Evolutionary conservation across 192 early-diverging fungal genomes (phyloP).

Genomic region (Backusella circina): DNA sequence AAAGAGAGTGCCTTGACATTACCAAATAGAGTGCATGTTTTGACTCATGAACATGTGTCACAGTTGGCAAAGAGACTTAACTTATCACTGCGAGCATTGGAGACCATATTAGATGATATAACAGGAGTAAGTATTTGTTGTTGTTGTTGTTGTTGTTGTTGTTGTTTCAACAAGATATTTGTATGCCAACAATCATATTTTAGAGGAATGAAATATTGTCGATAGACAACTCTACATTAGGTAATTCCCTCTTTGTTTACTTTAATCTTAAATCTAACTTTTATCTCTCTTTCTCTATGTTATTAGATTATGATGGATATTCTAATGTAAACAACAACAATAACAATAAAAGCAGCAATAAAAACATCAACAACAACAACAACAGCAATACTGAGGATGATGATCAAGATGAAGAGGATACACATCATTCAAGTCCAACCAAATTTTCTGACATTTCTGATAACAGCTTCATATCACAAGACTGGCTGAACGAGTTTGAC

Average conservation of each 20-base stretch:
- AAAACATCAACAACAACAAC: no score
- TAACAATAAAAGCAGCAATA: no score
- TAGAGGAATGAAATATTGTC: not conserved
- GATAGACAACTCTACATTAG: not conserved
- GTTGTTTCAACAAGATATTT: no score
- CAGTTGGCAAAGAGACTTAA: not conserved
- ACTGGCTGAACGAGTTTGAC: not conserved
- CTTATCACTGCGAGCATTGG: not conserved
- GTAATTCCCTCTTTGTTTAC: not conserved
- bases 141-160: not conserved
- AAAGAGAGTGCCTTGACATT: not conserved
- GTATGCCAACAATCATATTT: no score
- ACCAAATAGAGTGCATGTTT: not conserved
- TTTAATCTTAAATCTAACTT: not conserved
- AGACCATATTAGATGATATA: not conserved
- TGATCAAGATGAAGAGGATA: not conserved
- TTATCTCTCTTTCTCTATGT: not conserved
- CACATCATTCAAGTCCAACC: not conserved
- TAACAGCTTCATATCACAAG: not conserved
- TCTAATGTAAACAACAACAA: not conserved
- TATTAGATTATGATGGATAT: not conserved
- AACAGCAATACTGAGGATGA: no score
- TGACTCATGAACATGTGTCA: not conserved
- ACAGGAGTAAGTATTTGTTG: not conserved
- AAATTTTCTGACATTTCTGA: not conserved